Evolutionary conservation across 108 stramenopile genomes (phyloP).

Genomic region (Cylindrotheca closterium): DNA sequence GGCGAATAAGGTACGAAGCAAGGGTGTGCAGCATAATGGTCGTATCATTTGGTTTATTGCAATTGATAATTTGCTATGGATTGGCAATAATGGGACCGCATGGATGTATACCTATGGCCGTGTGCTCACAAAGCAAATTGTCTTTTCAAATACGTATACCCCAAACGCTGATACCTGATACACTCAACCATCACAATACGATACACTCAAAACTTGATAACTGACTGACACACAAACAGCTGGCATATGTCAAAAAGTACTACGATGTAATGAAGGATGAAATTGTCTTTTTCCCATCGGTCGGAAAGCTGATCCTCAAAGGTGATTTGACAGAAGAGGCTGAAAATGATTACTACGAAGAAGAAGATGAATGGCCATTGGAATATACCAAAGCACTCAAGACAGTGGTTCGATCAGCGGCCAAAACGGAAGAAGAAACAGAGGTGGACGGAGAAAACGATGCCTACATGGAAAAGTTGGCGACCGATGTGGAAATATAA

Average conservation of each 20-base stretch:
- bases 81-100: no score
- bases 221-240: no score
- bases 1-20: no score
- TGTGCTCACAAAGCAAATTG: no score
- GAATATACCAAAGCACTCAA: constrained; percentile 31
- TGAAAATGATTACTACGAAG: constrained; percentile 18
- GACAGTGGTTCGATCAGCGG: constrained; percentile 17
- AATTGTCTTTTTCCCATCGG: constrained; percentile 20
- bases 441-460: constrained; percentile 8
- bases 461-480: constrained; percentile 19
- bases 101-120: no score
- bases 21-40: no score
- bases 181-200: no score
- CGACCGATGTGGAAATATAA: constrained; percentile 15
- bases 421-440: constrained; percentile 1
- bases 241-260: constrained; percentile 22
- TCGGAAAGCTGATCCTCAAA: not conserved
- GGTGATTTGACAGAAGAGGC: constrained; percentile 23
- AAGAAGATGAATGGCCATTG: constrained; percentile 17
- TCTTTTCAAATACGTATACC: no score
- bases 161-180: no score
- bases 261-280: constrained; percentile 23
- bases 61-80: no score
- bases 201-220: no score
- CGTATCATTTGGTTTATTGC: no score